Percentiles rank a stretch among this genome's conserved stretches.
These are phyloP conservation scores for Limnomonas spitsbergensis DNA, from an alignment of 139 green algal genomes.

Conservation along the genomic window DNA sequence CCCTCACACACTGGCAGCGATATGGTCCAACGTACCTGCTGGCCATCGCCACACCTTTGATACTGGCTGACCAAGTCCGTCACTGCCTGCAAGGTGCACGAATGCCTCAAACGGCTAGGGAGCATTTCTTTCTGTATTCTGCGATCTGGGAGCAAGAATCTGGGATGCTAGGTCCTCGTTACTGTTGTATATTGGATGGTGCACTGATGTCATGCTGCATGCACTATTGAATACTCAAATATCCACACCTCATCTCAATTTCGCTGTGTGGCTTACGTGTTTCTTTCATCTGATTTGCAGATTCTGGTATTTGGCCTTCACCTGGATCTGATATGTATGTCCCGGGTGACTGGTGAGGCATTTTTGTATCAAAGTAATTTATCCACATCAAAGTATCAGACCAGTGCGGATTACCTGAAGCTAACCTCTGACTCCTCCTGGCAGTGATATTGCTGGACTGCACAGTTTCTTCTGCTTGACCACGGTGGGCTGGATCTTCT, in stretches of 20 bases:
- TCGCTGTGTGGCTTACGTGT: no score
- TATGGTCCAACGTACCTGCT: slow-evolving; percentile 51
- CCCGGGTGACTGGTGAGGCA: slow-evolving; percentile 41
- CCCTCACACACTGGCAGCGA: slow-evolving; percentile 40
- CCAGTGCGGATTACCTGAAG: no score
- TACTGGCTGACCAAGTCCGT: slow-evolving; percentile 57
- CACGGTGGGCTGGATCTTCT: slow-evolving; percentile 49
- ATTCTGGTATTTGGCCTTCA: slow-evolving; percentile 44
- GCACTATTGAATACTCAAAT: no score
- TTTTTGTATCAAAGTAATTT: no score
- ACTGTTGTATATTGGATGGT: no score
- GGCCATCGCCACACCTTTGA: slow-evolving; percentile 41
- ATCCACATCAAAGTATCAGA: no score
- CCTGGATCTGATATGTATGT: slow-evolving; percentile 54
- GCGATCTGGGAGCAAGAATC: no score
- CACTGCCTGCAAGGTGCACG: slow-evolving; percentile 62
- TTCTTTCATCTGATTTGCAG: slow-evolving; percentile 5
- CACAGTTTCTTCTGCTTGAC: slow-evolving; percentile 50
- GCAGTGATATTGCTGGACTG: slow-evolving; percentile 22
- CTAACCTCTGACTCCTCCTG: neutral
- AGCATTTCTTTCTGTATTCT: no score
- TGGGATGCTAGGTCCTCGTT: no score
- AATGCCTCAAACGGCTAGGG: no score
- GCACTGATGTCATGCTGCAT: no score
- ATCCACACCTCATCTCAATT: no score